Evolutionary conservation across 108 stramenopile species (phyloP).

Genomic region (Nitzschia sp.): DNA sequence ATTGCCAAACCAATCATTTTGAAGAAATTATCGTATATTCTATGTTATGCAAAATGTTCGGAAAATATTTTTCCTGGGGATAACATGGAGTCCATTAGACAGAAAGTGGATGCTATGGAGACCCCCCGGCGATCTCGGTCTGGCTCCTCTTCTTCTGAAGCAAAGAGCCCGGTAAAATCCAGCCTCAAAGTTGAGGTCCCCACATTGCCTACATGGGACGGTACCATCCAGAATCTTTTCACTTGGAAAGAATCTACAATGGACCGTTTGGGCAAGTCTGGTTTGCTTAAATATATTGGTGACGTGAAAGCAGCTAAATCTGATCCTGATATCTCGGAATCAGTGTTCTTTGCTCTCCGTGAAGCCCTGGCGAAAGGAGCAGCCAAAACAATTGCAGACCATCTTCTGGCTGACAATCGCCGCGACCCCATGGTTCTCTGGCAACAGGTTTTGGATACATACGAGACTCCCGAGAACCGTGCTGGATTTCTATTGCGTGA

Average conservation of each 20-base stretch:
- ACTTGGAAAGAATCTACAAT: neutral
- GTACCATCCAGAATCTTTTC: neutral
- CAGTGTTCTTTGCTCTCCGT: neutral
- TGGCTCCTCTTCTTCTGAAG: too few relatives aligned
- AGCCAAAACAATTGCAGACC: neutral
- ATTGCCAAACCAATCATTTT: neutral
- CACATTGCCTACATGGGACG: neutral
- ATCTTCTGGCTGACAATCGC: neutral
- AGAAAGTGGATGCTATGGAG: too few relatives aligned
- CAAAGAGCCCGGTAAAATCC: neutral
- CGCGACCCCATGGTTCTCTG: neutral
- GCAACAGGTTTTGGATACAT: neutral
- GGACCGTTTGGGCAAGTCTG: neutral
- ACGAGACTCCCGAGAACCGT: too few relatives aligned
- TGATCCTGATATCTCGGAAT: neutral
- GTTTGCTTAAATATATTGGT: neutral
- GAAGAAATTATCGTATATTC: neutral
- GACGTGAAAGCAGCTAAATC: neutral
- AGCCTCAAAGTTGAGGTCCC: neutral
- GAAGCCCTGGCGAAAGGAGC: neutral
- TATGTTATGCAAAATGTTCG: neutral
- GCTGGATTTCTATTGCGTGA: too few relatives aligned
- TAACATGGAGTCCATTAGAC: neutral
- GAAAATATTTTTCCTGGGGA: neutral
- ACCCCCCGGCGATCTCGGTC: too few relatives aligned